Base-by-base conservation (phyloP, 148 eudicot species). In the Vaccinium myrtillus region DNA sequence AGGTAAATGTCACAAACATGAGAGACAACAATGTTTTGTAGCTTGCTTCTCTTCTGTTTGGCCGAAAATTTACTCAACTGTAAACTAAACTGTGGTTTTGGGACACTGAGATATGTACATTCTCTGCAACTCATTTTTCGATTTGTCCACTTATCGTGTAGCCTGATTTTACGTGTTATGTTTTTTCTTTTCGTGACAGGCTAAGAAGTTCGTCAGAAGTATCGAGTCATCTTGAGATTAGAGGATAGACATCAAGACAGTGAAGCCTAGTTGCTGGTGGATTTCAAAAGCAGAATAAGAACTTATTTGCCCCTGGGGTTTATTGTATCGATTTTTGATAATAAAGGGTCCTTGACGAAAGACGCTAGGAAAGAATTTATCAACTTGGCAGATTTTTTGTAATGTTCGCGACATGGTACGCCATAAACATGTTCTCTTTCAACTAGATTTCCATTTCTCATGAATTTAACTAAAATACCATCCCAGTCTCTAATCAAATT, bases 161-260 rank as follows among this genome's bases (percentile, higher is more conserved):
- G 69, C 27, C 4, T 25, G 39, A 12, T 30, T 69, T 30, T 27
- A 16, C 6, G 2, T 30, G 32, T 30, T 71, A 6, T 73, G 11
- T 43, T 39, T 39, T 3, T 73, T 32, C 77, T 15, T 79, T 56
- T 81, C 61, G 54, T 84, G 56, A 65, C 97, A 95, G 98, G 95
- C 95, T 25, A 95, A 95, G 89, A 95, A 94, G 86, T 86, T 94
- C 18, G 91, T 95, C 75, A 91, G 82, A 86, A 90, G 84, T 59
- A 77, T 94, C 11, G 94, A 95, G 86, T 91, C 95, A 6, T 81
- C 93, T 67, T 88, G 84, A 93, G 71, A 74, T 74, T 19, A 79
- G 56, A 43, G 70, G 67, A 56, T 79, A 43, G 78, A 85, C 30
- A 49, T 43, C 46, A 43, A 43, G 46, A 43, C 46, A 43, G 32